Base-by-base conservation (phyloP, 768 basidiomycete species). In the Ramaria sp. region DNA sequence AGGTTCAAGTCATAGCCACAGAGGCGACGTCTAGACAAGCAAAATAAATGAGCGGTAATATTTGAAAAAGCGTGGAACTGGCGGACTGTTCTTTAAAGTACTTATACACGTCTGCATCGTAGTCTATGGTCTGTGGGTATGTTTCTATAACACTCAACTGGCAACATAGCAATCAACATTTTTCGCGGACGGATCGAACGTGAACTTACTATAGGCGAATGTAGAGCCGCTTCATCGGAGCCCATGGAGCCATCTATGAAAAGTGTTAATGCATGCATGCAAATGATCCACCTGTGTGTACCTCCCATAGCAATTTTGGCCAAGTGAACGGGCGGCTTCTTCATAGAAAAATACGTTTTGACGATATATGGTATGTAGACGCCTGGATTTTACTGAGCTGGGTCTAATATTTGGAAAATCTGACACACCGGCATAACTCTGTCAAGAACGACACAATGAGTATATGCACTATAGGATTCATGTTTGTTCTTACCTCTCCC, bases 41-140 rank as follows among this genome's bases (percentile, higher is more conserved):
- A 34, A 49, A 28, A 36, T 16, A 30, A 10, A 9, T 20, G 32
- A 22, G 20, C 22, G 4, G 20, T 13, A n/a, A 8, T 50, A 36
- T 3, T 34, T n/a, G 25, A 32, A n/a, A 9, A 13, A 25, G 48
- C n/a, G 48, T 42, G 2, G 18, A 7, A 24, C n/a, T 7, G 15
- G 3, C 13, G 56, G 58, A 85, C 84, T 85, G 82, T 59, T 78
- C 71, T 58, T 76, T 73, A 66, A 87, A 87, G 62, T 84, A 84
- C 12, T 43, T 38, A 36, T 52, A 81, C 5, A 84, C 81, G 4
- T 76, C 74, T 43, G 71, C 70, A 58, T 88, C 80, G 60, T 88
- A 88, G 32, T 78, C 81, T 50, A 88, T 85, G 27, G 87, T 67
- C 62, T 87, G 85, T 1, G 86, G 86, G 62, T 82, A 84, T 3